A percentile compares a stretch with the other conserved stretches of the same genome.
Evolutionary conservation across 805 yeast genomes (phyloP).

Genomic region (Candida vaughaniae): DNA sequence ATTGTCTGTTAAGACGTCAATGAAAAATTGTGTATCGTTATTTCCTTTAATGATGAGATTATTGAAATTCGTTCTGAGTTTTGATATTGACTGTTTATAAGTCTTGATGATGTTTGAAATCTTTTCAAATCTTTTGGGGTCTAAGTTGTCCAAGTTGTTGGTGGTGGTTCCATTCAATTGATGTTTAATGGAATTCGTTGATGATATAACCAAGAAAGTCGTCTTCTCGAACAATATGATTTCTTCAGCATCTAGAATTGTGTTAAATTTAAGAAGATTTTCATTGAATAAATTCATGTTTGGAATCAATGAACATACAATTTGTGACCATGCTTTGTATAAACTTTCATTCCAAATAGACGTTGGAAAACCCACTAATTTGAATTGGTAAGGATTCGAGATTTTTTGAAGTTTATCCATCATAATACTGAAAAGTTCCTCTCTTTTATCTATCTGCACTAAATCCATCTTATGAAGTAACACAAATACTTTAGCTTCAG

Average conservation of each 20-base stretch:
- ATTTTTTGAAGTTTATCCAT: constrained; percentile 77
- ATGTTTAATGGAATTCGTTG: constrained; percentile 45
- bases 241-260: constrained; percentile 79
- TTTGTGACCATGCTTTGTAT: constrained; percentile 95
- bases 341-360: constrained; percentile 96
- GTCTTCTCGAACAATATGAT: constrained; percentile 90
- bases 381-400: constrained; percentile 63
- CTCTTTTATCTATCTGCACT: constrained; percentile 81
- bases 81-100: constrained; percentile 87
- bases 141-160: constrained; percentile 39
- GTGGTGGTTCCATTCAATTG: constrained; percentile 15
- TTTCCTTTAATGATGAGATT: constrained; percentile 69
- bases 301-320: constrained; percentile 92
- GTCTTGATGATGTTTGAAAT: constrained; percentile 92
- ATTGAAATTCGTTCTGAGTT: constrained; percentile 80
- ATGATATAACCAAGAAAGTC: constrained; percentile 80
- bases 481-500: constrained; percentile 88
- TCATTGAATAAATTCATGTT: constrained; percentile 80
- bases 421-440: constrained; percentile 79
- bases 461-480: constrained; percentile 94
- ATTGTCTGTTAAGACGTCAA: constrained; percentile 58
- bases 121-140: constrained; percentile 92
- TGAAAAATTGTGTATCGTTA: constrained; percentile 44
- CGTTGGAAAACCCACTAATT: constrained; percentile 84
- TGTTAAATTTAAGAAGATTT: constrained; percentile 69